phyloP scores from a whole-genome alignment of 371 early-diverging fungal genomes.

The Apophysomyces variabilis region DNA sequence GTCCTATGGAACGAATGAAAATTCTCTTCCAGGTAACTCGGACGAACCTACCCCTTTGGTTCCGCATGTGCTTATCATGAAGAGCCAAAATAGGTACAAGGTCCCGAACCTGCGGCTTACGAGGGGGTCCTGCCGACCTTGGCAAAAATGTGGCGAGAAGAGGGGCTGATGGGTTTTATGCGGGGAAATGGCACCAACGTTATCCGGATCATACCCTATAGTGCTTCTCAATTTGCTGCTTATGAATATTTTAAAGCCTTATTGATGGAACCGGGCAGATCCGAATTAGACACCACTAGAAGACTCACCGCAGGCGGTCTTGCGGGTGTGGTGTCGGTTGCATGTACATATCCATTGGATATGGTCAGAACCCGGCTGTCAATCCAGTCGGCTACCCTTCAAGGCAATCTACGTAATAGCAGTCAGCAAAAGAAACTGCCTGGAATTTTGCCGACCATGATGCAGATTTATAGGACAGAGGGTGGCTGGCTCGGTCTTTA shows the following conservation, averaged over 20 bases:
- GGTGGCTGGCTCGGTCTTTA: constrained; percentile 85
- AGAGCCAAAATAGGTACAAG: constrained; percentile 65
- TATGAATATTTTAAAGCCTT: constrained; percentile 79
- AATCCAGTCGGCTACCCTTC: constrained; percentile 68
- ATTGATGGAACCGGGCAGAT: constrained; percentile 69
- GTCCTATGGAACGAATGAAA: constrained; percentile 92
- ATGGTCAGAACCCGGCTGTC: constrained; percentile 86
- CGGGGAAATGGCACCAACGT: constrained; percentile 94
- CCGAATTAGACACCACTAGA: constrained; percentile 74
- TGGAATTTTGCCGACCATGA: constrained; percentile 71
- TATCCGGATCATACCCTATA: constrained; percentile 91
- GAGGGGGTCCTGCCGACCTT: constrained; percentile 75
- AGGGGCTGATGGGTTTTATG: constrained; percentile 85
- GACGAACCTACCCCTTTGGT: constrained; percentile 4
- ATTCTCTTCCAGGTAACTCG: constrained; percentile 84
- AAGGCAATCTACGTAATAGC: constrained; percentile 18
- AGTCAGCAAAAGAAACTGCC: constrained; percentile 55
- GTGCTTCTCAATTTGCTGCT: constrained; percentile 88
- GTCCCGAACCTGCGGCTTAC: constrained; percentile 69
- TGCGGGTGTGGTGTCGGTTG: constrained; percentile 83
- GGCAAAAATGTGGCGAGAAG: constrained; percentile 85
- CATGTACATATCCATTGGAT: constrained; percentile 89
- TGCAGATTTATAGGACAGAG: constrained; percentile 72
- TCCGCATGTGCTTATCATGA: neutral
- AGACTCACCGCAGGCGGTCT: constrained; percentile 81